Percentiles rank a stretch among this genome's conserved stretches.
Conservation (phyloP, 2,329 filamentous ascomycete genomes). For the Ophiosphaerella narmari region DNA sequence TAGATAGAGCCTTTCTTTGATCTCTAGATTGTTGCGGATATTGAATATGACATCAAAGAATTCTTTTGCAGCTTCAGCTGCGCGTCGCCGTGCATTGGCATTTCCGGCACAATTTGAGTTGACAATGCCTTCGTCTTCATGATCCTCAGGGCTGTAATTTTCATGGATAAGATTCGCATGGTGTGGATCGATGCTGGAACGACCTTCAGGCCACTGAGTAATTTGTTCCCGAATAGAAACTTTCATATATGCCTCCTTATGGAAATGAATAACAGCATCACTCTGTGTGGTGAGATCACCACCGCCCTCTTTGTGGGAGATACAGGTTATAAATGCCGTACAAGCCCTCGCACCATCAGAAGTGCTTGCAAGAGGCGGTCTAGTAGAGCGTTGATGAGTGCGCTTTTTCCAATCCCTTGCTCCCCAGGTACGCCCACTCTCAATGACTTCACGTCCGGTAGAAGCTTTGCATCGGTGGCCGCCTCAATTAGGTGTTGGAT, state of each 20-base stretch:
- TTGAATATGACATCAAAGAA: slow-evolving; percentile 18
- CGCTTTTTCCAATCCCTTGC: slow-evolving; percentile 17
- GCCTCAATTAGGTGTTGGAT: not conserved
- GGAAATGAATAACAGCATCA: slow-evolving; percentile 9
- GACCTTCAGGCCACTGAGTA: slow-evolving; percentile 1
- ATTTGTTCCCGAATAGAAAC: slow-evolving; percentile 8
- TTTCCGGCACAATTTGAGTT: not conserved
- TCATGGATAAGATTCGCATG: no score
- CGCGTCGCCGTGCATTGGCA: not conserved
- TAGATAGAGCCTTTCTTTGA: not conserved
- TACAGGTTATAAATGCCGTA: slow-evolving; percentile 7
- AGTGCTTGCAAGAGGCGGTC: slow-evolving; percentile 6
- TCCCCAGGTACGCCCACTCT: slow-evolving; percentile 14
- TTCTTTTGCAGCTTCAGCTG: slow-evolving; percentile 7
- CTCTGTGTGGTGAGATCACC: slow-evolving; percentile 5
- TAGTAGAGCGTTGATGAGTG: slow-evolving; percentile 12
- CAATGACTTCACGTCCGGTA: not conserved
- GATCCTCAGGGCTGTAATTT: not conserved
- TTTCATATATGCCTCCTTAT: slow-evolving; percentile 1
- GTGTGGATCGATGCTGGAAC: not conserved
- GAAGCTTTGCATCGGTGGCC: not conserved
- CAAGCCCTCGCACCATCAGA: slow-evolving; percentile 10
- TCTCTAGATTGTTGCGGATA: not conserved
- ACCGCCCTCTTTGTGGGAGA: slow-evolving; percentile 10
- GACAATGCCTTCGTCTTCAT: slow-evolving; percentile 2